phyloP scores from a whole-genome alignment of 179 eudicot species.

The Heliamphora pulchella region DNA sequence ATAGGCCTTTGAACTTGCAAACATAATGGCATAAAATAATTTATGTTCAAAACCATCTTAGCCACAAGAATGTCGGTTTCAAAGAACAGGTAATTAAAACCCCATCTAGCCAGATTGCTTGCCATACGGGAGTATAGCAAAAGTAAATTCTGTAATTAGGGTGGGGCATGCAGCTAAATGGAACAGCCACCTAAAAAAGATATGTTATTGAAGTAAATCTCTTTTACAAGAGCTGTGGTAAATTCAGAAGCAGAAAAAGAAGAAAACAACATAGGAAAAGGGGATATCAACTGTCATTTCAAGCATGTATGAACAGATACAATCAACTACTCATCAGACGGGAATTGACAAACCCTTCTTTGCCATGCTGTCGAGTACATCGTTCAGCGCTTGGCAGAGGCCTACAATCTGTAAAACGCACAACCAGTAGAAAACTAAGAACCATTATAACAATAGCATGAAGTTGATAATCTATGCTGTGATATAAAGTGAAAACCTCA shows the following conservation, averaged over 20 bases:
- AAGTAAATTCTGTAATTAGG: too few species aligned
- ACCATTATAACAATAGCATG: background rate
- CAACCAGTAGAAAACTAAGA: background rate
- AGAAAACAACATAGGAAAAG: background rate
- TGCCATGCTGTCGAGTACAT: conserved; percentile 88
- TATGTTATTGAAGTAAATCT: background rate
- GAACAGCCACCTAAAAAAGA: background rate
- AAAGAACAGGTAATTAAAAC: too few species aligned
- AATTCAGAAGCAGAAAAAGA: background rate
- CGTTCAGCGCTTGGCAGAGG: conserved; percentile 86
- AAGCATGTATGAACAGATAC: background rate
- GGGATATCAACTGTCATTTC: conserved; percentile 3
- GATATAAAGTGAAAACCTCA: too few species aligned
- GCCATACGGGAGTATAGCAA: too few species aligned
- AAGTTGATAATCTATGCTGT: too few species aligned
- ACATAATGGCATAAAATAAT: too few species aligned
- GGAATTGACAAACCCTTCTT: conserved; percentile 75
- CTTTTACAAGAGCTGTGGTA: background rate
- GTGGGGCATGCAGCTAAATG: too few species aligned
- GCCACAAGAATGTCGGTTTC: too few species aligned
- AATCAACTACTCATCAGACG: conserved; percentile 34
- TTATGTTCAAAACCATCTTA: too few species aligned
- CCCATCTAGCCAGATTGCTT: too few species aligned
- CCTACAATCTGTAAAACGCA: conserved; percentile 68
- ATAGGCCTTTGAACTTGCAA: too few species aligned